Evolutionary conservation across 2,329 filamentous ascomycete genomes (phyloP).

Genomic region (Zymoseptoria passerinii): DNA sequence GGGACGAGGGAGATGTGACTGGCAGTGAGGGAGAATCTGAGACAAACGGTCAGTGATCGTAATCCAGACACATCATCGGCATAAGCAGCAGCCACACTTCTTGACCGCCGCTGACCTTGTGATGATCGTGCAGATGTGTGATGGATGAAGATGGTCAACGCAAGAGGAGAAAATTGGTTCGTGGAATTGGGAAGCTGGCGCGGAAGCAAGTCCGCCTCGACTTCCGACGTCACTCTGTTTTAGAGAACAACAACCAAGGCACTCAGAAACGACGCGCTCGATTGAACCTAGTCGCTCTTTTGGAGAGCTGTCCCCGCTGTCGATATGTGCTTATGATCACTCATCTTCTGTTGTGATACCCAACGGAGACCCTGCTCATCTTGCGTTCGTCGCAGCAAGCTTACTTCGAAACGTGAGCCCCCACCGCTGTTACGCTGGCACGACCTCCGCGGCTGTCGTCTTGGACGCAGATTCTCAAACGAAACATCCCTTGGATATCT

Average conservation of each 20-base stretch:
- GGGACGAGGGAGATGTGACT: neutral
- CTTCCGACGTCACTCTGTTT: neutral
- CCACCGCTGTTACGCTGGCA: conserved; percentile 23
- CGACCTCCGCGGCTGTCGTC: conserved; percentile 27
- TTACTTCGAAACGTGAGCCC: neutral
- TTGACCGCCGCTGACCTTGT: neutral
- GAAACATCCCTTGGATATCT: conserved; percentile 23
- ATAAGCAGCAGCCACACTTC: neutral
- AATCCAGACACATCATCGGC: neutral
- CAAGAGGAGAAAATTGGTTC: neutral
- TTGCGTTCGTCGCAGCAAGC: neutral
- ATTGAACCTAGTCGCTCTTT: neutral
- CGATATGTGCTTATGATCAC: neutral
- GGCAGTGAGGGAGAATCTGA: neutral
- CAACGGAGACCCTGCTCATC: neutral
- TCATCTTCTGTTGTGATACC: neutral
- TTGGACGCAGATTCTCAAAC: conserved; percentile 25
- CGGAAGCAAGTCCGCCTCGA: neutral
- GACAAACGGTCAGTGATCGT: neutral
- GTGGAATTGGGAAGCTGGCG: neutral
- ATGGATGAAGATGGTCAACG: neutral
- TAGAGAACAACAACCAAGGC: neutral
- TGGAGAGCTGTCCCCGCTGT: neutral
- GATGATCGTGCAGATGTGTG: neutral
- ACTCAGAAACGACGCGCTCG: neutral